Base-by-base conservation (phyloP, 768 basidiomycete genomes). In the Neoboletus brunneissimus region DNA sequence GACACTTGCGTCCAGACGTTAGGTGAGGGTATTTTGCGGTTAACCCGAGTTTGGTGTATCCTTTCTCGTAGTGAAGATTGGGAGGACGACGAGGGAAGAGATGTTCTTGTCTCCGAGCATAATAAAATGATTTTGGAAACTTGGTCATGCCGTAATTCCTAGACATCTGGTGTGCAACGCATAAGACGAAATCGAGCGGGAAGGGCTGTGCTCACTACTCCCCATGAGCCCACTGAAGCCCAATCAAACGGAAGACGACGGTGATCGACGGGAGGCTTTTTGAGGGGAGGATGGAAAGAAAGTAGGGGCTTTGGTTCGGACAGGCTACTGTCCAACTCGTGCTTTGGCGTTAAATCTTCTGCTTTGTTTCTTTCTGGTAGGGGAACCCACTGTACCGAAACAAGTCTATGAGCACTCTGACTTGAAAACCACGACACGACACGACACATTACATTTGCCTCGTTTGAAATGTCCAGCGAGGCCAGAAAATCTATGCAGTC, bases 1-100 rank as follows among this genome's bases (percentile, higher is more conserved):
- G 49, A 35, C 9, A 61, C 59, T 60, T 71, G 72, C 69, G 54
- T 75, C 81, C 74, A 40, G 80, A 81, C 3, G 80, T 71, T 5
- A 80, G 66, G 42, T 74, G 71, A 53, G 78, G 80, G 55, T 80
- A 75, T 55, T 67, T 66, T 42, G 61, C 62, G n/a, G 55, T 62
- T 25, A 70, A 20, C 35, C 57, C 59, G 22, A 72, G 61, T 25
- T 72, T 72, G 42, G 55, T 53, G 45, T 60, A 73, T 4, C 60
- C 64, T 16, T 48, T 58, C 27, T 67, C 68, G 41, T 57, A 52
- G 51, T 63, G 63, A 27, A 72, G 51, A 48, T 56, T 71, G 23
- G 70, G 62, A 13, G 64, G 42, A 22, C 67, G 69, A 48, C 41
- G 48, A 41, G 57, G 55, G n/a, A 52, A 53, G 29, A 65, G 41